Evolutionary conservation across 768 basidiomycete genomes (phyloP).

Genomic region (Chiua virens): DNA sequence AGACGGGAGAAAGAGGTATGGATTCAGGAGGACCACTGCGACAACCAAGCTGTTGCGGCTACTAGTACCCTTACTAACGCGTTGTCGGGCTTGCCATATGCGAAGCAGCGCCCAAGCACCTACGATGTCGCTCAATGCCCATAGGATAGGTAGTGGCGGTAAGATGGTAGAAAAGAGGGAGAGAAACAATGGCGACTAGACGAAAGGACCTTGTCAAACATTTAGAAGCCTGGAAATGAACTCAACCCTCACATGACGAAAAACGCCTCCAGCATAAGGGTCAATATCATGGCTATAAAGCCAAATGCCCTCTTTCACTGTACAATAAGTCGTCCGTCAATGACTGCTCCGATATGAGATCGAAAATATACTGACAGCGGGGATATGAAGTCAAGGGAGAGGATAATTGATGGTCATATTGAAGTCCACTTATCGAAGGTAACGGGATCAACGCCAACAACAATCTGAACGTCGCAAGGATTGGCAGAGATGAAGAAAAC

Average conservation of each 20-base stretch:
- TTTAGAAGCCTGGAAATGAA: background rate
- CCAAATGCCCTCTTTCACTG: slow-evolving; percentile 90
- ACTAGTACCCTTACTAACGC: slow-evolving; percentile 37
- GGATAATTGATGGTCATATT: slow-evolving; percentile 72
- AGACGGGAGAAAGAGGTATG: slow-evolving; percentile 79
- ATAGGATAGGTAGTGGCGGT: slow-evolving; percentile 60
- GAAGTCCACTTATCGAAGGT: slow-evolving; percentile 43
- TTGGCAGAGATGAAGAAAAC: slow-evolving; percentile 31
- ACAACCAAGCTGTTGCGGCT: slow-evolving; percentile 62
- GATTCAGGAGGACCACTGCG: slow-evolving; percentile 79
- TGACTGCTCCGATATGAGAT: background rate
- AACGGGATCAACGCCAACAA: slow-evolving; percentile 56
- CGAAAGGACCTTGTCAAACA: no score
- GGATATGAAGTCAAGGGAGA: slow-evolving; percentile 81
- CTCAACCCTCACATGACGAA: slow-evolving; percentile 69
- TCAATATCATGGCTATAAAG: slow-evolving; percentile 75
- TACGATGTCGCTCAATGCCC: slow-evolving; percentile 67
- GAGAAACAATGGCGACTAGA: slow-evolving; percentile 81
- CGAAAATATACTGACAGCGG: slow-evolving; percentile 54
- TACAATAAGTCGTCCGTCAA: background rate
- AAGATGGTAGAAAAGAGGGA: slow-evolving; percentile 71
- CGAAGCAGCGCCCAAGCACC: slow-evolving; percentile 67
- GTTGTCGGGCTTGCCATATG: slow-evolving; percentile 67
- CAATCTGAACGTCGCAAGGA: slow-evolving; percentile 49
- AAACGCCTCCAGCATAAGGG: slow-evolving; percentile 84